These are phyloP conservation scores for Cytospora piceae DNA, from an alignment of 2,329 filamentous ascomycete species.

Conservation along the genomic window DNA sequence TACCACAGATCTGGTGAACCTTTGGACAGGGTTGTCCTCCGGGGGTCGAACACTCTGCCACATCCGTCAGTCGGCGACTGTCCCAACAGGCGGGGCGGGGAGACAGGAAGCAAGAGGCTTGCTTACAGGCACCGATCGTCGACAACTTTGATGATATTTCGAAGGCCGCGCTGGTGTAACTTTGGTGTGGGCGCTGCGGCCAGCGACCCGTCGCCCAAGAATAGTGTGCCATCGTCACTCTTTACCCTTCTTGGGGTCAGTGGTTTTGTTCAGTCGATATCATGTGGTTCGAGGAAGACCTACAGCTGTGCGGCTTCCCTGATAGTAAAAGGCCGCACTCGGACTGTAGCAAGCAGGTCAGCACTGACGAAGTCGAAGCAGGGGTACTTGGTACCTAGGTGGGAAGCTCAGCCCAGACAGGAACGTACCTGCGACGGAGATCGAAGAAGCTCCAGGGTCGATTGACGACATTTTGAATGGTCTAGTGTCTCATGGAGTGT, in stretches of 20 bases:
- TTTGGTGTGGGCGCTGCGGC: constrained; percentile 86
- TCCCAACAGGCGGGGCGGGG: constrained; percentile 2
- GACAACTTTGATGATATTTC: constrained; percentile 92
- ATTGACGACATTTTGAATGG: constrained; percentile 38
- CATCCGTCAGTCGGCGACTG: constrained; percentile 32
- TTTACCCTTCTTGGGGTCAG: constrained; percentile 51
- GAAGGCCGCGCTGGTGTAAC: constrained; percentile 81
- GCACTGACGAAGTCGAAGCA: constrained; percentile 25
- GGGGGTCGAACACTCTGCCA: constrained; percentile 92
- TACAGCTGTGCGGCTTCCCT: constrained; percentile 92
- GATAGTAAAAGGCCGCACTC: constrained; percentile 77
- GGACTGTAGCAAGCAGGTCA: constrained; percentile 51
- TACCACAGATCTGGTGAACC: constrained; percentile 81
- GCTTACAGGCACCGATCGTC: constrained; percentile 94
- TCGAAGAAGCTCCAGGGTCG: constrained; percentile 59
- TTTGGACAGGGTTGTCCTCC: constrained; percentile 89
- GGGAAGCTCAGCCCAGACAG: not conserved
- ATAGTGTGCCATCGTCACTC: constrained; percentile 83
- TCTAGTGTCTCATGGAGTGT: constrained; percentile 20
- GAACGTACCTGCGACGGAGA: constrained; percentile 59
- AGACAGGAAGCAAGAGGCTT: not conserved
- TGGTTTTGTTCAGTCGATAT: constrained; percentile 2
- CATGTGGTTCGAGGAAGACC: constrained; percentile 33
- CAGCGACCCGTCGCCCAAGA: constrained; percentile 94
- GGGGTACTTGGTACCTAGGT: not conserved